A percentile compares a stretch with the other conserved stretches of the same genome.
These are phyloP conservation scores for Scortechinia acanthostroma DNA, from an alignment of 2,329 filamentous ascomycete genomes.

Conservation along the genomic window DNA sequence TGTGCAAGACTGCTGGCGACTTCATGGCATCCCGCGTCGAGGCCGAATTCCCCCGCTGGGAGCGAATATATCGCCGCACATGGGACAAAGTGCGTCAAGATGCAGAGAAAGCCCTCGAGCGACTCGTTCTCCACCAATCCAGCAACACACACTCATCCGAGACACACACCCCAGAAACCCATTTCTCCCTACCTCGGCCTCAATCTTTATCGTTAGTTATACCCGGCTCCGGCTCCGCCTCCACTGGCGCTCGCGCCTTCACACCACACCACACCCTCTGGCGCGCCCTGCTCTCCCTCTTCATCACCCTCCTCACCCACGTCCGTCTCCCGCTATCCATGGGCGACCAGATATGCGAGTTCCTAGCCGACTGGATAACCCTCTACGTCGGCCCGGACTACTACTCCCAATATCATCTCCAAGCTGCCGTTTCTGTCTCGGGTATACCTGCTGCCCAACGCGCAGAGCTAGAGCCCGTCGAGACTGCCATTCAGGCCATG, in stretches of 20 bases:
- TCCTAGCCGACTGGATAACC: slow-evolving; percentile 23
- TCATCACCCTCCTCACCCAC: slow-evolving; percentile 24
- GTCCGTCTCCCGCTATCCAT: slow-evolving; percentile 26
- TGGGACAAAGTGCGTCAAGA: slow-evolving; percentile 25
- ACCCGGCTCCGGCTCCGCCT: slow-evolving; percentile 6
- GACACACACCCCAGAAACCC: no score
- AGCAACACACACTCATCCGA: slow-evolving; percentile 4
- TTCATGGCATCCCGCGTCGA: slow-evolving; percentile 1
- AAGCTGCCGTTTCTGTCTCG: background rate
- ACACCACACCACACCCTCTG: slow-evolving; percentile 26
- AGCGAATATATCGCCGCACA: slow-evolving; percentile 24
- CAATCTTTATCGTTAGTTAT: background rate
- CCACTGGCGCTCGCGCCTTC: slow-evolving; percentile 16
- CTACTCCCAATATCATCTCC: slow-evolving; percentile 12
- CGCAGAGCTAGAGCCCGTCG: slow-evolving; percentile 11
- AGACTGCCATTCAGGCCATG: slow-evolving; percentile 23
- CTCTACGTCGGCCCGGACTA: slow-evolving; percentile 21
- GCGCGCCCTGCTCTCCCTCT: slow-evolving; percentile 23
- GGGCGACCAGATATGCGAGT: slow-evolving; percentile 27
- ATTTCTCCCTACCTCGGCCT: background rate
- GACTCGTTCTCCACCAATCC: background rate
- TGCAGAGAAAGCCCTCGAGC: background rate
- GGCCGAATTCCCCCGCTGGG: slow-evolving; percentile 20
- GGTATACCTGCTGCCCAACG: background rate
- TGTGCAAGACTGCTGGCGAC: background rate